Percentiles rank a stretch among this genome's conserved stretches.
Evolutionary conservation across 495 filamentous ascomycete species (phyloP).

Genomic region (Aspergillus homomorphus): DNA sequence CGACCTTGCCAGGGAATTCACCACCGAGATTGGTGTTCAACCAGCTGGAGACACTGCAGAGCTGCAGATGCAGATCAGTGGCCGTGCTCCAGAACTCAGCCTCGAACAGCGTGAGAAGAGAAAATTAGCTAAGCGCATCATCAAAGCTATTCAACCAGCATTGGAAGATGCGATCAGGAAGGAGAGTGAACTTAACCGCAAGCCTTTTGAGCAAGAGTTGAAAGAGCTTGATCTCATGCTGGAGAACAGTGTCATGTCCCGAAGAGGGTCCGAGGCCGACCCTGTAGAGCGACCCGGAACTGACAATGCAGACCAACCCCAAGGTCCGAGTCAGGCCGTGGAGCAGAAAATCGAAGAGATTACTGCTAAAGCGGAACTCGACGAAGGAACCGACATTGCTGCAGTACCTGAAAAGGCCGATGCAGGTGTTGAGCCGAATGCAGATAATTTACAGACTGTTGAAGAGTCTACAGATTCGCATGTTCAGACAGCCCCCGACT

Average conservation of each 20-base stretch:
- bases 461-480: constrained; percentile 7
- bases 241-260: constrained; percentile 54
- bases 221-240: constrained; percentile 72
- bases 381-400: constrained; percentile 8
- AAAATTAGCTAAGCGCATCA: constrained; percentile 75
- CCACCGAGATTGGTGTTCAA: constrained; percentile 58
- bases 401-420: constrained; percentile 8
- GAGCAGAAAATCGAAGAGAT: constrained; percentile 28
- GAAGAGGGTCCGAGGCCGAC: constrained; percentile 38
- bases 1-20: constrained; percentile 70
- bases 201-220: constrained; percentile 64
- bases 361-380: constrained; percentile 16
- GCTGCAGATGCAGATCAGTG: constrained; percentile 51
- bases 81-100: constrained; percentile 53
- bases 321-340: constrained; percentile 9
- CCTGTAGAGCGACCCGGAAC: constrained; percentile 28
- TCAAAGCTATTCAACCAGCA: constrained; percentile 72
- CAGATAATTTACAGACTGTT: constrained; percentile 3
- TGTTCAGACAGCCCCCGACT: not conserved
- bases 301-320: constrained; percentile 15
- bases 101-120: constrained; percentile 63
- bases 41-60: constrained; percentile 51
- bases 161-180: constrained; percentile 74
- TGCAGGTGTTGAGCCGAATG: constrained; percentile 8
- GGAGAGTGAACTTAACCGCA: constrained; percentile 73